Base-by-base conservation (phyloP, 371 early-diverging fungal species). In the Umbelopsis sp. region DNA sequence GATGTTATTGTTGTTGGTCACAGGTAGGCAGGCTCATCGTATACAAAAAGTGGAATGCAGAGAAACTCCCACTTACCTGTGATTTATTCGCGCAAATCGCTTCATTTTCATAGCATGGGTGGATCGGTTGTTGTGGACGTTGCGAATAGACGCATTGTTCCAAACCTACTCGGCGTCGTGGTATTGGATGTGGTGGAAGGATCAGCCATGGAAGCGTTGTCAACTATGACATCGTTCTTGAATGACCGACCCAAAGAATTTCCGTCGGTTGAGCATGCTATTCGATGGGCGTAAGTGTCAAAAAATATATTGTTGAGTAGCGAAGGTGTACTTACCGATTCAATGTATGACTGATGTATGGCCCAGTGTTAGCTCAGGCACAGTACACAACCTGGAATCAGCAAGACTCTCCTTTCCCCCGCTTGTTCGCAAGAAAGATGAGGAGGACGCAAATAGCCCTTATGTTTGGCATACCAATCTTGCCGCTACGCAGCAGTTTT, bases 131-230 rank as follows among this genome's bases (percentile, higher is more conserved):
- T 93, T 1, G 91, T 92, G 0, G 87, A 94, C 72, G 92, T 87
- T 10, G 92, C 92, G 0, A 72, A 82, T 11, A 77, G 79, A 14
- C 67, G 77, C 44, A 66, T 77, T 63, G 74, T 93, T 12, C 76
- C 80, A 25, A 86, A 87, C 45, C 72, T 95, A 0, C 69, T 88
- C 5, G 96, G 96, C 0, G 84, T 94, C 1, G 87, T 84, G 10
- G 91, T 95, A 0, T 66, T 97, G 41, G 97, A 97, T 80, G 94
- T 96, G 9, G 96, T 96, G 8, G 97, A 97, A 82, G 96, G 82
- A 10, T 90, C 93, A 1, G 95, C 94, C 2, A 80, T 96, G 73
- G 94, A 93, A 52, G 90, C 92, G 22, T 75, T 96, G 25, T 67
- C 81, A 0, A 82, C 88, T 44, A 94, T 94, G 90, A 80, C 78